A percentile compares a stretch with the other conserved stretches of the same genome.
Evolutionary conservation across 2,329 filamentous ascomycete genomes (phyloP).

Genomic region (Penicillium sp.): DNA sequence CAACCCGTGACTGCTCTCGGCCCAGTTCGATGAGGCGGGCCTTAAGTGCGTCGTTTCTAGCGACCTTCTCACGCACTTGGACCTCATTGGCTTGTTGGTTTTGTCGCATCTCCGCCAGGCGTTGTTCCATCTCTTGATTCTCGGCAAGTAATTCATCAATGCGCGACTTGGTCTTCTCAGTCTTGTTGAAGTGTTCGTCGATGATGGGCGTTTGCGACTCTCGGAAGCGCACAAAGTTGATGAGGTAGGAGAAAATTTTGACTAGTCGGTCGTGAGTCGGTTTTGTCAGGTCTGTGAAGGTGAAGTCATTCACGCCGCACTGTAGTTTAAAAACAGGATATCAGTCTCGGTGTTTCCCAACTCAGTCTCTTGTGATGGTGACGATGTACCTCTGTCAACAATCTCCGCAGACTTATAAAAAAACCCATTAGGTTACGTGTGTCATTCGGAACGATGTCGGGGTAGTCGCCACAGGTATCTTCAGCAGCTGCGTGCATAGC

Average conservation of each 20-base stretch:
- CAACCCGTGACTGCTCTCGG: slow-evolving; percentile 77
- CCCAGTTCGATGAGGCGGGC: slow-evolving; percentile 75
- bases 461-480: slow-evolving; percentile 77
- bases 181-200: slow-evolving; percentile 89
- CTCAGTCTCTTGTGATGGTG: not conserved
- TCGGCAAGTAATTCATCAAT: slow-evolving; percentile 83
- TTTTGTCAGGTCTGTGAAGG: slow-evolving; percentile 85
- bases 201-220: slow-evolving; percentile 88
- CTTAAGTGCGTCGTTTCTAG: slow-evolving; percentile 83
- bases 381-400: slow-evolving; percentile 63
- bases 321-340: slow-evolving; percentile 32
- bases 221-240: slow-evolving; percentile 97
- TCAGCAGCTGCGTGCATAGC: slow-evolving; percentile 91
- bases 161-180: slow-evolving; percentile 77
- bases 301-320: slow-evolving; percentile 91
- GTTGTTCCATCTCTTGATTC: slow-evolving; percentile 81
- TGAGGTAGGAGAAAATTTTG: slow-evolving; percentile 95
- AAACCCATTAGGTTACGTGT: slow-evolving; percentile 95
- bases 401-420: slow-evolving; percentile 75
- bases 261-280: slow-evolving; percentile 86
- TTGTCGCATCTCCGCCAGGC: slow-evolving; percentile 74
- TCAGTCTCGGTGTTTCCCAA: not conserved
- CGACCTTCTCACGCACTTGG: slow-evolving; percentile 78
- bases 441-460: slow-evolving; percentile 80
- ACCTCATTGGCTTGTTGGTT: slow-evolving; percentile 78